These are phyloP conservation scores for Lunularia cruciata DNA, from an alignment of 225 moss, liverwort and hornwort species.

Conservation along the genomic window DNA sequence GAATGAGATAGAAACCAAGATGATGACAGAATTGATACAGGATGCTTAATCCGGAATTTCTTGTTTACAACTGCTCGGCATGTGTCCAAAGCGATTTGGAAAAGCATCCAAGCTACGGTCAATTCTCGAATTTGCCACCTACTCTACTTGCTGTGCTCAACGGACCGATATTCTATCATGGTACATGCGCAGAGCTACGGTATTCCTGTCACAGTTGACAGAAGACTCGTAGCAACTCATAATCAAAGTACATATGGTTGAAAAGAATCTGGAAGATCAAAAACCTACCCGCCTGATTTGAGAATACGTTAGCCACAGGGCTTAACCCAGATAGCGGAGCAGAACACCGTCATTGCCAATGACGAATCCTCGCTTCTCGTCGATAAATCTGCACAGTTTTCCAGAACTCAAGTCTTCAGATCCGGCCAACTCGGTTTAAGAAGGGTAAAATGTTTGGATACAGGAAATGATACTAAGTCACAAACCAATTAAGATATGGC, in stretches of 20 bases:
- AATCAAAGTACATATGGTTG: constrained; percentile 2
- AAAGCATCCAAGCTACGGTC: background rate
- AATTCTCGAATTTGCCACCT: constrained; percentile 11
- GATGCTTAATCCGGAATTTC: constrained; percentile 8
- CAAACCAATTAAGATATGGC: background rate
- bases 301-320: background rate
- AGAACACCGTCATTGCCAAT: constrained; percentile 85
- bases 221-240: background rate
- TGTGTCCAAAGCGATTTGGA: background rate
- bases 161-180: background rate
- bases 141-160: constrained; percentile 17
- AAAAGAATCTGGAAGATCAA: background rate
- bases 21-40: too few species aligned
- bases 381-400: constrained; percentile 55
- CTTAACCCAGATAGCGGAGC: constrained; percentile 74
- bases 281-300: background rate
- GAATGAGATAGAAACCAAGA: too few species aligned
- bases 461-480: background rate
- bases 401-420: background rate
- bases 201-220: background rate
- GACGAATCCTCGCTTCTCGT: constrained; percentile 64
- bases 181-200: constrained; percentile 7
- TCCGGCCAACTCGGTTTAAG: too few species aligned
- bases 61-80: constrained; percentile 17
- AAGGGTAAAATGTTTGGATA: background rate